Percentiles rank a stretch among this genome's conserved stretches.
phyloP scores from a whole-genome alignment of 306 rosid species.

The Aeschynomene evenia region DNA sequence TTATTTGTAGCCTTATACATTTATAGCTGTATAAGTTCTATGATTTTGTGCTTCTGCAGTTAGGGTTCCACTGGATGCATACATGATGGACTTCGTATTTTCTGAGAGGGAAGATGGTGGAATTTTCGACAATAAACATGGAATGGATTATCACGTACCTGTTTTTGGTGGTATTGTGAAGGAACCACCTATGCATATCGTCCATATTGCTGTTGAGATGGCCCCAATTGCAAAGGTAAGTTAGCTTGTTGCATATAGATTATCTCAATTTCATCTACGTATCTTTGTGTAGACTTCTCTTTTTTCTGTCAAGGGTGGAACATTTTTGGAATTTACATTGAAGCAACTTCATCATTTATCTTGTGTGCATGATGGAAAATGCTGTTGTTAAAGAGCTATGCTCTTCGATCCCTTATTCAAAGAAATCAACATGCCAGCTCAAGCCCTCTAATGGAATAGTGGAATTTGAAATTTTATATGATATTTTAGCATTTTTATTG shows the following conservation, averaged over 20 bases:
- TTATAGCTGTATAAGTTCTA: conserved; percentile 11
- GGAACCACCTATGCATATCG: conserved; percentile 81
- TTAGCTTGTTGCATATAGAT: background rate
- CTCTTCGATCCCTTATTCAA: background rate
- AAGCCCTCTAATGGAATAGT: background rate
- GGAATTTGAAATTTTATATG: background rate
- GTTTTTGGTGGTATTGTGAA: conserved; percentile 56
- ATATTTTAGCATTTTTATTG: background rate
- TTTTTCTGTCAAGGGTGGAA: background rate
- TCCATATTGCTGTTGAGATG: conserved; percentile 83
- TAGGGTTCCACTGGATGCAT: conserved; percentile 78
- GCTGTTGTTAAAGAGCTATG: background rate
- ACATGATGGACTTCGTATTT: conserved; percentile 86
- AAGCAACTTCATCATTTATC: background rate
- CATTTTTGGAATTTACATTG: background rate
- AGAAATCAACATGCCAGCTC: background rate
- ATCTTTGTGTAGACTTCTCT: background rate
- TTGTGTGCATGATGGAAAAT: background rate
- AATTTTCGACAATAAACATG: conserved; percentile 65
- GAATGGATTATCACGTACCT: conserved; percentile 83
- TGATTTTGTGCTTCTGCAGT: conserved; percentile 49
- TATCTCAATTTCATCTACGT: background rate
- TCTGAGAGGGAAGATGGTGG: conserved; percentile 84
- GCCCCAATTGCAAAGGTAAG: conserved; percentile 90
- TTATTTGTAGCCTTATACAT: background rate